Conservation (phyloP, 108 stramenopile species). For the Cyclotella cryptica region DNA sequence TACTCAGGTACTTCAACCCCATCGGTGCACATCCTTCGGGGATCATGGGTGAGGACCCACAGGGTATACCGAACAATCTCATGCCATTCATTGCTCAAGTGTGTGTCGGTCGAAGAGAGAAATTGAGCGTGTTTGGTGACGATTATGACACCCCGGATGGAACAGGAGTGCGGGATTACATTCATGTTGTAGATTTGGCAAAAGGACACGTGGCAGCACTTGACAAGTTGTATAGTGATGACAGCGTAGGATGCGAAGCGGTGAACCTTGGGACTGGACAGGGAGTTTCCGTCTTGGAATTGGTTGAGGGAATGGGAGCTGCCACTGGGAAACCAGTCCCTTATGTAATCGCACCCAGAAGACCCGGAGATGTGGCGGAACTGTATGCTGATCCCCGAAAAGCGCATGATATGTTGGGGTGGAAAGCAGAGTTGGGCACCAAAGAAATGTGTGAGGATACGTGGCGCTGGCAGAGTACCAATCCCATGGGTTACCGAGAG, state of each 20-base stretch:
- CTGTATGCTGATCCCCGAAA: constrained; percentile 92
- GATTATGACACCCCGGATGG: constrained; percentile 99
- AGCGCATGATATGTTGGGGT: constrained; percentile 84
- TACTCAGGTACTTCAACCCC: constrained; percentile 99
- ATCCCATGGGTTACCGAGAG: constrained; percentile 93
- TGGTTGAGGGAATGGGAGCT: constrained; percentile 92
- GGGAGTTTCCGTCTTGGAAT: constrained; percentile 94
- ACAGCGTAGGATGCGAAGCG: constrained; percentile 74
- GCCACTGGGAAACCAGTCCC: constrained; percentile 91
- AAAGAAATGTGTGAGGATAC: constrained; percentile 97
- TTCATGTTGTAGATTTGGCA: constrained; percentile 99
- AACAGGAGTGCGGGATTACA: constrained; percentile 99
- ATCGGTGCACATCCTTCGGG: constrained; percentile 98
- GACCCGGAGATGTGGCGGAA: constrained; percentile 94
- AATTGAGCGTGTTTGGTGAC: constrained; percentile 94
- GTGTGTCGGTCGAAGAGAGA: constrained; percentile 92
- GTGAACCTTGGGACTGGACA: constrained; percentile 98
- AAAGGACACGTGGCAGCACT: constrained; percentile 96
- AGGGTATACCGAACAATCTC: constrained; percentile 89
- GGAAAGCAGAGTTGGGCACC: constrained; percentile 90
- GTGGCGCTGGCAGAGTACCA: constrained; percentile 97
- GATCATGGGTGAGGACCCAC: constrained; percentile 98
- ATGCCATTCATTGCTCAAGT: constrained; percentile 97
- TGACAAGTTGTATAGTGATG: constrained; percentile 77
- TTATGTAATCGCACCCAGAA: constrained; percentile 86